Conservation (phyloP, 345 rosid genomes). For the Lenwebbia sp. region DNA sequence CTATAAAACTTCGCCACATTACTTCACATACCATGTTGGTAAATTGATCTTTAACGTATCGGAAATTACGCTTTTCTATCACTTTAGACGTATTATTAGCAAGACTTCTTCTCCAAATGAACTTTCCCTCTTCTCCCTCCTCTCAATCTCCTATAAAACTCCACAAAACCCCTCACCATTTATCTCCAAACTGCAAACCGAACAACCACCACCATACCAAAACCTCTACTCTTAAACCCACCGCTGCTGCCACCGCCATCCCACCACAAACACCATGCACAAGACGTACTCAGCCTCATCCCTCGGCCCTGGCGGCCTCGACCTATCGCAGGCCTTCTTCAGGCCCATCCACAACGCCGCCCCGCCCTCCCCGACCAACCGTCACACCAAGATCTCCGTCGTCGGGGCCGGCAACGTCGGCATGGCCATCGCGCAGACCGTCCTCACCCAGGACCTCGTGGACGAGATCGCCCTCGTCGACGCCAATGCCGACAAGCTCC, state of each 20-base stretch:
- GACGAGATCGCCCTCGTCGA: conserved; percentile 78
- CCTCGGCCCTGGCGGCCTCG: conserved; percentile 58
- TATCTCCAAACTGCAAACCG: background rate
- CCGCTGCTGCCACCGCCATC: background rate
- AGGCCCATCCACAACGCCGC: conserved; percentile 41
- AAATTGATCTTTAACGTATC: background rate
- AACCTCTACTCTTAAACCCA: background rate
- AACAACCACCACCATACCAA: background rate
- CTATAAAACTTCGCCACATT: background rate
- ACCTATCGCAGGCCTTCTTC: conserved; percentile 62
- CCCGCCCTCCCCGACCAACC: conserved; percentile 47
- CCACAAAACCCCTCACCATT: background rate
- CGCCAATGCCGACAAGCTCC: conserved; percentile 50
- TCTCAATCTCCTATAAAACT: background rate
- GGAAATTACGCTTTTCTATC: background rate
- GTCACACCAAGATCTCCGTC: conserved; percentile 64
- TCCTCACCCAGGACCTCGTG: conserved; percentile 73
- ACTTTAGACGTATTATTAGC: background rate
- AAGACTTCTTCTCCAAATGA: background rate
- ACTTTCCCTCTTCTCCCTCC: background rate
- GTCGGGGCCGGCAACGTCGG: conserved; percentile 91
- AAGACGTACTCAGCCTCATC: conserved; percentile 40
- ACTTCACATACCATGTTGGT: background rate
- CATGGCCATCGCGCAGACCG: conserved; percentile 96
- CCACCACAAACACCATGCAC: conserved; percentile 25